Conservation (phyloP, 768 basidiomycete species). For the Mycena epipterygia region DNA sequence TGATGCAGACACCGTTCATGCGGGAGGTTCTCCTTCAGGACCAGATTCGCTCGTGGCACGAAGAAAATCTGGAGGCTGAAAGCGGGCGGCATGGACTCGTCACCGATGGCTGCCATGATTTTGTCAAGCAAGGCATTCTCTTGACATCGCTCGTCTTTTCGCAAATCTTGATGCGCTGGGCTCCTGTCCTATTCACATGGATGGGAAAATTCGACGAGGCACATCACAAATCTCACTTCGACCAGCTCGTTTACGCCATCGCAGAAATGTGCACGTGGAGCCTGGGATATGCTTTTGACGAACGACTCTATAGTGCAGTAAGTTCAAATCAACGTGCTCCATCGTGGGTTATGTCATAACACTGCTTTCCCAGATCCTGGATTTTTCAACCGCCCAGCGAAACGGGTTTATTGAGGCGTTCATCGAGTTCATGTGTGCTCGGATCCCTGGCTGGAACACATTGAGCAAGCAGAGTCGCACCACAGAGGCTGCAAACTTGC, state of each 20-base stretch:
- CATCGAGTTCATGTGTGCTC: slow-evolving; percentile 4
- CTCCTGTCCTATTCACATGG: slow-evolving; percentile 19
- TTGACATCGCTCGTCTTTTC: slow-evolving; percentile 17
- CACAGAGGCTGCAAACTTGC: not conserved
- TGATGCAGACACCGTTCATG: slow-evolving; percentile 22
- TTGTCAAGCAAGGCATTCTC: slow-evolving; percentile 19
- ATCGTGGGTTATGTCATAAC: not conserved
- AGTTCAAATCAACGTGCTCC: no score
- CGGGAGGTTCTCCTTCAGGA: slow-evolving; percentile 6
- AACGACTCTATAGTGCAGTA: slow-evolving; percentile 5
- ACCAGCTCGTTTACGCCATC: slow-evolving; percentile 14
- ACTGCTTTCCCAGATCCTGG: not conserved
- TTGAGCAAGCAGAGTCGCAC: not conserved
- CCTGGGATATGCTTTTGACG: slow-evolving; percentile 16
- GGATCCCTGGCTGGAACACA: slow-evolving; percentile 24
- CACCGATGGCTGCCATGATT: slow-evolving; percentile 25
- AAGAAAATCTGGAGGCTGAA: slow-evolving; percentile 8
- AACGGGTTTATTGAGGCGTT: slow-evolving; percentile 17
- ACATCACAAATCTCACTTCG: slow-evolving; percentile 24
- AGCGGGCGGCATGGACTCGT: slow-evolving; percentile 15
- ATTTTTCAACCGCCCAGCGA: slow-evolving; percentile 24
- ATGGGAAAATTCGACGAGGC: slow-evolving; percentile 16
- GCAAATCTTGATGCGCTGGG: slow-evolving; percentile 13
- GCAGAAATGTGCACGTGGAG: slow-evolving; percentile 2
- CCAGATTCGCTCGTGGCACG: slow-evolving; percentile 9